Percentiles rank a stretch among this genome's conserved stretches.
phyloP scores from a whole-genome alignment of 768 basidiomycete genomes.

The button mushroom (Agaricus bisporus) region DNA sequence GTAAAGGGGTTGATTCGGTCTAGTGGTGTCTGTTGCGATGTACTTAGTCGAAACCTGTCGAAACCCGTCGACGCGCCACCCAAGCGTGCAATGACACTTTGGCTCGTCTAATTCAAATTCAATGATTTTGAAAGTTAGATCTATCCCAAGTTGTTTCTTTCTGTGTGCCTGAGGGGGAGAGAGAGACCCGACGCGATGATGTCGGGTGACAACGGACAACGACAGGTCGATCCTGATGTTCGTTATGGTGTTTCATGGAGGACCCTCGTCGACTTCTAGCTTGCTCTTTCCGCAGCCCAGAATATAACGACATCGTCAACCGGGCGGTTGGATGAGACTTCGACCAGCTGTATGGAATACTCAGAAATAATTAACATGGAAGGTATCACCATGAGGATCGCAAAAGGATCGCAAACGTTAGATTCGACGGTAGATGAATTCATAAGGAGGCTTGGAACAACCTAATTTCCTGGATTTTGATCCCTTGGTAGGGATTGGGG shows the following conservation, averaged over 20 bases:
- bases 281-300: not conserved
- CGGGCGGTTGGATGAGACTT: not conserved
- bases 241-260: not conserved
- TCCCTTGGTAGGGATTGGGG: not conserved
- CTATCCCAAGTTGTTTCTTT: not conserved
- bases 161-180: not conserved
- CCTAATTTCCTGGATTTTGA: not conserved
- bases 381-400: no score
- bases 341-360: no score
- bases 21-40: no score
- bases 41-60: not conserved
- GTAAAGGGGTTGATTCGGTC: no score
- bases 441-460: no score
- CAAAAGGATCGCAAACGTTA: no score
- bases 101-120: not conserved
- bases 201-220: not conserved
- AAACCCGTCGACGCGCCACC: conserved; percentile 4
- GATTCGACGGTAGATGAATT: no score
- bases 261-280: not conserved
- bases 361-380: no score
- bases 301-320: no score
- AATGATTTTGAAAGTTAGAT: conserved; percentile 1
- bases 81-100: conserved; percentile 5
- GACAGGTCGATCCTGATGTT: not conserved
- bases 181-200: conserved; percentile 2